Base-by-base conservation (phyloP, 2,329 filamentous ascomycete species). In the Pezizomycotina sp. region DNA sequence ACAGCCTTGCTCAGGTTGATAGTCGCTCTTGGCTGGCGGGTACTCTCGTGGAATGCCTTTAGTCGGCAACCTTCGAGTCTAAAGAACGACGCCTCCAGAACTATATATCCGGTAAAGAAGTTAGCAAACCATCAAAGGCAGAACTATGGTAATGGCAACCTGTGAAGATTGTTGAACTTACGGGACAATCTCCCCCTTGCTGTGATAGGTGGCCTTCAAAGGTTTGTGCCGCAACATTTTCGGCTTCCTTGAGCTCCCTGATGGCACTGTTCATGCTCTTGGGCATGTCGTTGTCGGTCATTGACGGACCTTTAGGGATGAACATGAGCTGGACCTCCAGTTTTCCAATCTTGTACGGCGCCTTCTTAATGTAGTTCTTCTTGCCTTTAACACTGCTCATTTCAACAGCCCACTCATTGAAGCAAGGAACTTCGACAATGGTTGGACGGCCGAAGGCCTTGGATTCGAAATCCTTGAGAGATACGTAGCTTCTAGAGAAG, bases 231-330 rank as follows among this genome's bases (percentile, higher is more conserved):
- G 78, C 69, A 44, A 79, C 68, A 55, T 79, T 77, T 56, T 92
- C 83, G 2, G 86, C 83, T 34, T 86, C 81, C 58, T 78, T 81
- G 60, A 98, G 74, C 61, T 95, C 89, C 12, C 89, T 71, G 50
- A 95, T 78, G 57, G 83, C 92, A 27, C 81, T 79, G 58, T 89
- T 92, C 84, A 98, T 92, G 63, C 84, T 93, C 73, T 95, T 95
- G 36, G 89, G 89, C 82, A 98, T 93, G 49, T 95, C 86, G 10
- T 93, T 48, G 45, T 95, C 89, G 31, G 73, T 74, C 19, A 74
- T 68, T 27, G 77, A 78, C 62, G 81, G 86, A 4, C 89, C 86
- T 51, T 84, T 82, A 1, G 89, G 89, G 1, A 98, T 83, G 53
- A 92, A 98, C 9, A 98, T 65, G 6, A 98, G 68, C 61, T 98